phyloP scores from a whole-genome alignment of 108 stramenopile genomes.

The Cyclotella kingstonii region DNA sequence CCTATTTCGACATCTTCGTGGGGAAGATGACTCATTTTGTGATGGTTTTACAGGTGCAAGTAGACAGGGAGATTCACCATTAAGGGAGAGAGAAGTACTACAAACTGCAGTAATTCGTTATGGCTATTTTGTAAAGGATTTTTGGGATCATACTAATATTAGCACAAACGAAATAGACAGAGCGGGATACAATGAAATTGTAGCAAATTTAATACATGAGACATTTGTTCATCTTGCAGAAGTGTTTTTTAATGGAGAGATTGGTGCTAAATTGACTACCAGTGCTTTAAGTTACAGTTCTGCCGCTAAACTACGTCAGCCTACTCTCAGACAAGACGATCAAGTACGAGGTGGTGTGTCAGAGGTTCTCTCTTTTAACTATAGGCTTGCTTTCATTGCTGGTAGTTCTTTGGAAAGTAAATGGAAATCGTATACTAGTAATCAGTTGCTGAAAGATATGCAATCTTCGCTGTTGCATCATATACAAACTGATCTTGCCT shows the following conservation, averaged over 20 bases:
- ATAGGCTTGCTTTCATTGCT: constrained; percentile 14
- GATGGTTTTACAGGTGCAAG: not conserved
- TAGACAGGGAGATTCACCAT: not conserved
- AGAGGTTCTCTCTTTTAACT: constrained; percentile 42
- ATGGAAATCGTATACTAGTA: constrained; percentile 35
- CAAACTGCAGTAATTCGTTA: constrained; percentile 34
- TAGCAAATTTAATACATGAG: constrained; percentile 34
- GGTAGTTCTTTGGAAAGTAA: constrained; percentile 5
- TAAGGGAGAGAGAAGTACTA: constrained; percentile 13
- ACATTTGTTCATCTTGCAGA: constrained; percentile 19
- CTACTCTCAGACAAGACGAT: constrained; percentile 55
- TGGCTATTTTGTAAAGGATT: constrained; percentile 19
- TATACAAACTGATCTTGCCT: too few species aligned
- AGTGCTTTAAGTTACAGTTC: constrained; percentile 48
- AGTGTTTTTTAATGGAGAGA: constrained; percentile 1
- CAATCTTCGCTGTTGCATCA: constrained; percentile 20
- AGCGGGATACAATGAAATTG: constrained; percentile 28
- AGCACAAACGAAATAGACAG: too few species aligned
- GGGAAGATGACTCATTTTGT: constrained; percentile 15
- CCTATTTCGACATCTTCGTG: constrained; percentile 71
- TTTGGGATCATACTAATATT: not conserved
- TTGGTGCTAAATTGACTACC: constrained; percentile 7
- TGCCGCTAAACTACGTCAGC: constrained; percentile 52
- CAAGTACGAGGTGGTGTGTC: constrained; percentile 37
- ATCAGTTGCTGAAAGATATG: constrained; percentile 18